Percentiles rank a stretch among this genome's conserved stretches.
Conservation (phyloP, 2,329 filamentous ascomycete species). For the Botrytis medusae region DNA sequence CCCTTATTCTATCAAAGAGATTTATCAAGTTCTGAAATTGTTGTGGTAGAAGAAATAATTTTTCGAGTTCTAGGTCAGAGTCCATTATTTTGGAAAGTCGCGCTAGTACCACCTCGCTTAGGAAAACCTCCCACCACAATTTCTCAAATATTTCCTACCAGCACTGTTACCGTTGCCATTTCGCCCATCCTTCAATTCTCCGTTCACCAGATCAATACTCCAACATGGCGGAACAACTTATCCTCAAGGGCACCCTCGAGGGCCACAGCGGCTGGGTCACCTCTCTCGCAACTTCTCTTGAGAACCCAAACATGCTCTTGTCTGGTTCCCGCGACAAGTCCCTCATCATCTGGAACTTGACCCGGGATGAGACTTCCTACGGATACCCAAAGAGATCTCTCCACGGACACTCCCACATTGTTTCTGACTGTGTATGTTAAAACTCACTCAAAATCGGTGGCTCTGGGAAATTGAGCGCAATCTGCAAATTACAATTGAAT, state of each 20-base stretch:
- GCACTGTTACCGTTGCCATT: slow-evolving; percentile 8
- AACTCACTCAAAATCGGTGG: slow-evolving; percentile 21
- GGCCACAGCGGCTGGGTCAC: slow-evolving; percentile 99
- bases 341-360: slow-evolving; percentile 99
- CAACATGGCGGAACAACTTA: slow-evolving; percentile 46
- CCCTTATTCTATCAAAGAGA: not conserved
- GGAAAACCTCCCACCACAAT: slow-evolving; percentile 24
- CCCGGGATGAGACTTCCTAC: slow-evolving; percentile 96
- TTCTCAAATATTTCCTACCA: slow-evolving; percentile 22
- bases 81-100: slow-evolving; percentile 9
- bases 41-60: not conserved
- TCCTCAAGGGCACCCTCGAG: slow-evolving; percentile 95
- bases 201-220: slow-evolving; percentile 31
- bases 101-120: slow-evolving; percentile 23
- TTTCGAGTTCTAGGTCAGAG: slow-evolving; percentile 4
- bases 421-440: slow-evolving; percentile 95
- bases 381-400: slow-evolving; percentile 99
- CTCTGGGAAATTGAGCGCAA: slow-evolving; percentile 19
- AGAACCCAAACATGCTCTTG: slow-evolving; percentile 99
- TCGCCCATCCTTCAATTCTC: slow-evolving; percentile 21
- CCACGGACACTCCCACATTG: slow-evolving; percentile 98
- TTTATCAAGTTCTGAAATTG: not conserved
- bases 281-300: slow-evolving; percentile 94
- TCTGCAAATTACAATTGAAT: slow-evolving; percentile 35
- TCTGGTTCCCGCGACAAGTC: slow-evolving; percentile 97